These are phyloP conservation scores for Mycosphaerella arachidis DNA, from an alignment of 2,329 filamentous ascomycete species.

Conservation along the genomic window DNA sequence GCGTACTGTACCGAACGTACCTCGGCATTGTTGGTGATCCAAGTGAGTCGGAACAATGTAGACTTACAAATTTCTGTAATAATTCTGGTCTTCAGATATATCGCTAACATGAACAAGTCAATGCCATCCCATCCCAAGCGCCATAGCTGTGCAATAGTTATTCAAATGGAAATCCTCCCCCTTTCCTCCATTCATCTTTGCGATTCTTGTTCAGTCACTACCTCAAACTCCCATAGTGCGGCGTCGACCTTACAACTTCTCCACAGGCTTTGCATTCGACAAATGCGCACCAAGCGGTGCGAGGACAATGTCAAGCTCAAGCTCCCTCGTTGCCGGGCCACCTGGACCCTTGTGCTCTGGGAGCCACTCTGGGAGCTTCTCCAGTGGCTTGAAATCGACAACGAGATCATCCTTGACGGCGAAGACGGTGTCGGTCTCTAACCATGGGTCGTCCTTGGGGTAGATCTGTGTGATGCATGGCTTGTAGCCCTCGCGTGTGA, in stretches of 20 bases:
- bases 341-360: slow-evolving; percentile 29
- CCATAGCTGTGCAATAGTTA: not conserved
- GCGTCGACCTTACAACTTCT: slow-evolving; percentile 2
- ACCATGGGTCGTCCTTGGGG: slow-evolving; percentile 54
- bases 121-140: not conserved
- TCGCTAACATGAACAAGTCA: not conserved
- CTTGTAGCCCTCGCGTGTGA: slow-evolving; percentile 21
- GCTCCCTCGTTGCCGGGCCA: slow-evolving; percentile 38
- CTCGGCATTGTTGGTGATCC: not conserved
- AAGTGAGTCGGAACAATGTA: not conserved
- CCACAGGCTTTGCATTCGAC: slow-evolving; percentile 18
- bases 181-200: not conserved
- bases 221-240: not conserved
- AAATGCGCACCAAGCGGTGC: slow-evolving; percentile 35
- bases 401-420: slow-evolving; percentile 59
- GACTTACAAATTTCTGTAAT: not conserved
- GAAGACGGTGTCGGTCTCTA: slow-evolving; percentile 57
- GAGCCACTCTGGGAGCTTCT: slow-evolving; percentile 51
- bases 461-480: slow-evolving; percentile 31
- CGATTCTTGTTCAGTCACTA: not conserved
- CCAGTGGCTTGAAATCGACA: slow-evolving; percentile 53
- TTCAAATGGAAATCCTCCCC: not conserved
- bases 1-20: not conserved
- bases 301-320: slow-evolving; percentile 59
- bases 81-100: not conserved